Evolutionary conservation across 2,329 filamentous ascomycete species (phyloP).

Genomic region (Furcasterigmium furcatum): DNA sequence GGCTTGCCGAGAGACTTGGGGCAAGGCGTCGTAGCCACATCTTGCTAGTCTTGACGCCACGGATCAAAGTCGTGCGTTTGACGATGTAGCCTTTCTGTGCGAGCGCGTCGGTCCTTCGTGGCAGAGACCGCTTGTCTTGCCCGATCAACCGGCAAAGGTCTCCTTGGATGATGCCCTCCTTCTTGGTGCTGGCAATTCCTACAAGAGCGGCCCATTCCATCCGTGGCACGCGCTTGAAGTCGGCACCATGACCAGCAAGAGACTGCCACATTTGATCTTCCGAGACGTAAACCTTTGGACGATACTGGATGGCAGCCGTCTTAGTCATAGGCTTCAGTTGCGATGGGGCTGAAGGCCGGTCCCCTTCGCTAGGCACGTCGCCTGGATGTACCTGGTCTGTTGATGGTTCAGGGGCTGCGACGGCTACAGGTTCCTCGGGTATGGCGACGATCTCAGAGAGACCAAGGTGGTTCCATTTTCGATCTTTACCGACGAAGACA

Average conservation of each 20-base stretch:
- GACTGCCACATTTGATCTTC: slow-evolving; percentile 58
- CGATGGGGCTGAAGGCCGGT: no score
- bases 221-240: slow-evolving; percentile 54
- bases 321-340: no score
- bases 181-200: slow-evolving; percentile 52
- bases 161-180: slow-evolving; percentile 56
- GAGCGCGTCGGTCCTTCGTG: slow-evolving; percentile 57
- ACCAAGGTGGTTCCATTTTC: slow-evolving; percentile 13
- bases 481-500: slow-evolving; percentile 14
- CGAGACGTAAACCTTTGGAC: slow-evolving; percentile 41
- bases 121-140: slow-evolving; percentile 62
- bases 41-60: slow-evolving; percentile 60
- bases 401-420: no score
- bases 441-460: slow-evolving; percentile 13
- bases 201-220: slow-evolving; percentile 58
- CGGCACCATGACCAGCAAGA: slow-evolving; percentile 55
- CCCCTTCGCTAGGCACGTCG: no score
- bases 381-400: no score
- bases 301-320: not conserved
- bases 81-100: slow-evolving; percentile 59
- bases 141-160: slow-evolving; percentile 54
- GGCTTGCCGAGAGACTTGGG: slow-evolving; percentile 33
- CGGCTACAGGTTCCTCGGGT: slow-evolving; percentile 2
- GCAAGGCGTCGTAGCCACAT: slow-evolving; percentile 57
- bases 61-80: slow-evolving; percentile 56